phyloP scores from a whole-genome alignment of 257 asterid genomes.

The Solanum chmielewskii region DNA sequence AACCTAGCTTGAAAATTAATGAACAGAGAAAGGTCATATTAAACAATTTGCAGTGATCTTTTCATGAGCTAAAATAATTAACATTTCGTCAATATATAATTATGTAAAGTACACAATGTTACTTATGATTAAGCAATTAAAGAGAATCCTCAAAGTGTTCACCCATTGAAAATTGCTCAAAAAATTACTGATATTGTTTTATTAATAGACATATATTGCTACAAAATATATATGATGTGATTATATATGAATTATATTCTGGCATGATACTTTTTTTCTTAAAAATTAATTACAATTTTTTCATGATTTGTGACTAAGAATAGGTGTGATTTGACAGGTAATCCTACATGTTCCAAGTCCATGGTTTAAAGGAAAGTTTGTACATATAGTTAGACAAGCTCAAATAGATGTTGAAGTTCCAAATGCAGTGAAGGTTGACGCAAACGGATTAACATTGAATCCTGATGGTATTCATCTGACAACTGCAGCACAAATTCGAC shows the following conservation, averaged over 20 bases:
- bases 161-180: background rate
- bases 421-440: background rate
- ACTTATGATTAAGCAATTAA: background rate
- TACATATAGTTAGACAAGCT: background rate
- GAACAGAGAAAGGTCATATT: background rate
- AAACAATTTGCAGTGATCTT: background rate
- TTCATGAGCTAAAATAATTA: background rate
- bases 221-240: background rate
- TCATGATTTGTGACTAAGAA: background rate
- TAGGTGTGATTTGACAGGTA: background rate
- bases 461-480: conserved; percentile 1
- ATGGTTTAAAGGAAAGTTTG: background rate
- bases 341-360: background rate
- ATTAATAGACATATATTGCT: background rate
- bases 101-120: background rate
- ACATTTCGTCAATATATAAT: background rate
- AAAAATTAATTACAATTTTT: background rate
- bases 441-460: background rate
- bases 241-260: background rate
- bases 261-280: no score
- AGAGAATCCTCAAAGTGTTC: background rate
- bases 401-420: background rate
- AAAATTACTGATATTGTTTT: background rate
- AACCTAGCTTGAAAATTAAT: background rate
- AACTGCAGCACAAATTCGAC: background rate